Conservation (phyloP, 2,329 filamentous ascomycete species). For the Moelleriella libera region DNA sequence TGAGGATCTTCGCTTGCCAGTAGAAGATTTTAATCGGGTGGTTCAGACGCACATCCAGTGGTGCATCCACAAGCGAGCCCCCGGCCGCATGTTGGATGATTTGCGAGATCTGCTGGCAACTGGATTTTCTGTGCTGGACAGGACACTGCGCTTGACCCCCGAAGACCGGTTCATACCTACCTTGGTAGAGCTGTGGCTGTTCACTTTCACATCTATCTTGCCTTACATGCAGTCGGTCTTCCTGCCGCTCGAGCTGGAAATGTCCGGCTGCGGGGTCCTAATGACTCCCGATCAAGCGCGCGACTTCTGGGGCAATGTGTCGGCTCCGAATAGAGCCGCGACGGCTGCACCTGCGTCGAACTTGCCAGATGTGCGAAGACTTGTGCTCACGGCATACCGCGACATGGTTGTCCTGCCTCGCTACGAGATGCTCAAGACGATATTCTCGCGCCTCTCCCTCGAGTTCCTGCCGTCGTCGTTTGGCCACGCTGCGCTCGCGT, state of each 20-base stretch:
- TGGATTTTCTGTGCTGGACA: constrained; percentile 76
- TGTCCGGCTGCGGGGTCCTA: constrained; percentile 68
- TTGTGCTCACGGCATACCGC: constrained; percentile 77
- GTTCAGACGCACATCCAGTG: constrained; percentile 68
- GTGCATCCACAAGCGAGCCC: constrained; percentile 60
- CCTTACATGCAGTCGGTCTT: constrained; percentile 95
- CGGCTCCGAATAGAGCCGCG: constrained; percentile 23
- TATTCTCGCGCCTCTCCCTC: constrained; percentile 78
- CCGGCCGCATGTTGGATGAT: constrained; percentile 61
- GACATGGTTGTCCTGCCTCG: constrained; percentile 80
- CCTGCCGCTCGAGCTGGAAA: constrained; percentile 82
- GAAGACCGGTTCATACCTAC: constrained; percentile 84
- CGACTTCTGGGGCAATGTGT: constrained; percentile 77
- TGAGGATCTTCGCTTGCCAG: constrained; percentile 63
- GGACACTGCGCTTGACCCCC: constrained; percentile 61
- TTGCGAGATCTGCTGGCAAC: constrained; percentile 61
- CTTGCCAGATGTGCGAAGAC: constrained; percentile 65
- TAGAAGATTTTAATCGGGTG: constrained; percentile 72
- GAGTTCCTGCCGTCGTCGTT: constrained; percentile 53
- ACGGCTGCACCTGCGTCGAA: no score
- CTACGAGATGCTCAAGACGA: constrained; percentile 76
- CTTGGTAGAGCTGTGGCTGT: constrained; percentile 86
- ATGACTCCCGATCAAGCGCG: constrained; percentile 66
- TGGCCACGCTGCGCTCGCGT: constrained; percentile 36
- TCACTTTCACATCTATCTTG: constrained; percentile 79